phyloP scores from a whole-genome alignment of 352 stramenopile species.

The Poterioochromonas sp. region DNA sequence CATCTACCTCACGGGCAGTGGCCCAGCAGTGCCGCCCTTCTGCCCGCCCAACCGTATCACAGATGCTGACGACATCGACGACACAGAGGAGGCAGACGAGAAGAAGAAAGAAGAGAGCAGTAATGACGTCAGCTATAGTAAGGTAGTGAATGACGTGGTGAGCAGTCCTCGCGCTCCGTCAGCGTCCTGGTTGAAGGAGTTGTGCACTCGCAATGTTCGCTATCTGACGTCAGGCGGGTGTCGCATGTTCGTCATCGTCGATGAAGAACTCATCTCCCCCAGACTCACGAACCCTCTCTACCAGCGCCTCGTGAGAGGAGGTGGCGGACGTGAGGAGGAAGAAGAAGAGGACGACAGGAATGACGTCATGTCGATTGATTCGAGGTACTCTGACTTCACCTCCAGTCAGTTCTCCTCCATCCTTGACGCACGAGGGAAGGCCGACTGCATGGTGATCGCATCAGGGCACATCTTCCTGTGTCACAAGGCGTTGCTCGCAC shows the following conservation, averaged over 20 bases:
- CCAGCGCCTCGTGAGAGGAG: neutral
- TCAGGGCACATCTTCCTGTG: neutral
- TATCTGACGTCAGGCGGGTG: neutral
- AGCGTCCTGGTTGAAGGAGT: neutral
- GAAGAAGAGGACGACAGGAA: neutral
- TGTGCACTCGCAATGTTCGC: neutral
- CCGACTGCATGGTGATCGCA: constrained; percentile 28
- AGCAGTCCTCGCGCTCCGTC: neutral
- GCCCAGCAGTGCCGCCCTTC: constrained; percentile 17
- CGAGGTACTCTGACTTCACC: neutral
- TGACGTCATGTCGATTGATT: neutral
- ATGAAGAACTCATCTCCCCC: constrained; percentile 17
- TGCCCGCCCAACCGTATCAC: neutral
- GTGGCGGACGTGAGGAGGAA: neutral
- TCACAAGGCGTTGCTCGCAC: constrained; percentile 17
- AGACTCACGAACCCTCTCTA: neutral
- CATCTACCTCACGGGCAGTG: constrained; percentile 16
- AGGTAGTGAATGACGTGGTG: neutral
- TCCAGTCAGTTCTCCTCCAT: neutral
- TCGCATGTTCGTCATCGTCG: neutral
- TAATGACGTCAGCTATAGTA: neutral
- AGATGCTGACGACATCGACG: neutral
- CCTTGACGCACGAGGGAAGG: neutral
- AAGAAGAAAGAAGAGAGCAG: no score
- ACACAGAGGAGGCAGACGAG: no score